Percentiles rank a stretch among this genome's conserved stretches.
Conservation (phyloP, 805 yeast genomes). For the Naumovozyma dairenensis region DNA sequence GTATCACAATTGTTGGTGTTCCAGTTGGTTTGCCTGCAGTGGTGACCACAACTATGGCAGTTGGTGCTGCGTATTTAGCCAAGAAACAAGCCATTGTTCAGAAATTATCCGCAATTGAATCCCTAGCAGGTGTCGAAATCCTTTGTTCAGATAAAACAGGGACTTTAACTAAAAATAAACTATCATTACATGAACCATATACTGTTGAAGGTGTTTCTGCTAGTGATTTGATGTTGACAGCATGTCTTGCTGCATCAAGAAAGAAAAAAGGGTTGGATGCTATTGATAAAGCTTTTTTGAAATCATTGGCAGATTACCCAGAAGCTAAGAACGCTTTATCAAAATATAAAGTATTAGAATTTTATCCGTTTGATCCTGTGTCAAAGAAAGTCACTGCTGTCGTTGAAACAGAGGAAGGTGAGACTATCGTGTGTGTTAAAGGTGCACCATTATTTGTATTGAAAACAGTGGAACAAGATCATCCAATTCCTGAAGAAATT, state of each 20-base stretch:
- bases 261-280: constrained; percentile 98
- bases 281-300: constrained; percentile 92
- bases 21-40: constrained; percentile 99
- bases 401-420: constrained; percentile 94
- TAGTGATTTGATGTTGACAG: constrained; percentile 93
- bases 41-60: constrained; percentile 98
- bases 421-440: constrained; percentile 88
- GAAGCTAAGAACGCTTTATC: constrained; percentile 86
- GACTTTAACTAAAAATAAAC: constrained; percentile 93
- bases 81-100: constrained; percentile 96
- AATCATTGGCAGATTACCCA: constrained; percentile 79
- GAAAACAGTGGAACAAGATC: constrained; percentile 95
- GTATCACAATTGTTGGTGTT: constrained; percentile 94
- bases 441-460: constrained; percentile 97
- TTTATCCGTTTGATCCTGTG: constrained; percentile 97
- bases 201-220: constrained; percentile 95
- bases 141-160: constrained; percentile 97
- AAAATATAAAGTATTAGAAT: constrained; percentile 87
- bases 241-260: constrained; percentile 95
- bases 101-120: constrained; percentile 92
- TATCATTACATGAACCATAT: constrained; percentile 93
- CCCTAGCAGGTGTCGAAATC: constrained; percentile 95
- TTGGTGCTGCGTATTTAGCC: constrained; percentile 97
- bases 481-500: constrained; percentile 87
- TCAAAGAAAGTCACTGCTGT: constrained; percentile 92